Evolutionary conservation across 495 filamentous ascomycete genomes (phyloP).

Genomic region (Filosporella fistucella): DNA sequence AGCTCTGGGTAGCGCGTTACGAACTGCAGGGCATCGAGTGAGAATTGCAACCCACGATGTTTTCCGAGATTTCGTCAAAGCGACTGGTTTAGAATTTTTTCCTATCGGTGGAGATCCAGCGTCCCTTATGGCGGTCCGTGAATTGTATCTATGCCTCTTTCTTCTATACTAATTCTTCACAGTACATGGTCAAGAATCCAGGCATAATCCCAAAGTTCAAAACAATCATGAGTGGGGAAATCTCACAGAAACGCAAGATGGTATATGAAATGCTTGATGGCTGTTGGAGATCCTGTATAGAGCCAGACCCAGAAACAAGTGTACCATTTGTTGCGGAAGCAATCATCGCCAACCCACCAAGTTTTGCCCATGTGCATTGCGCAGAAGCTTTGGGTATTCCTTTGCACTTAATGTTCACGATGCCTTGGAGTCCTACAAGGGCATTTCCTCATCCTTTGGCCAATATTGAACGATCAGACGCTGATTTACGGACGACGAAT

Average conservation of each 20-base stretch:
- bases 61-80: slow-evolving; percentile 54
- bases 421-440: slow-evolving; percentile 58
- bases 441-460: slow-evolving; percentile 55
- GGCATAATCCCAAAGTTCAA: slow-evolving; percentile 44
- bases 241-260: slow-evolving; percentile 38
- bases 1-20: slow-evolving; percentile 45
- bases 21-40: slow-evolving; percentile 51
- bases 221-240: slow-evolving; percentile 40
- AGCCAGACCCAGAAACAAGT: slow-evolving; percentile 38
- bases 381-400: slow-evolving; percentile 58
- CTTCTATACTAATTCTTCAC: slow-evolving; percentile 28
- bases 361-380: slow-evolving; percentile 62
- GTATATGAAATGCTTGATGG: slow-evolving; percentile 59
- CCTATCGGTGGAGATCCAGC: slow-evolving; percentile 58
- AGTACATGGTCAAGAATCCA: slow-evolving; percentile 50
- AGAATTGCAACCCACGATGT: slow-evolving; percentile 58
- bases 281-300: slow-evolving; percentile 61
- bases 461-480: slow-evolving; percentile 25
- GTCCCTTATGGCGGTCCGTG: slow-evolving; percentile 29
- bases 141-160: slow-evolving; percentile 41
- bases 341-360: slow-evolving; percentile 65
- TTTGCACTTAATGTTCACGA: slow-evolving; percentile 59
- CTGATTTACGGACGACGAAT: slow-evolving; percentile 48
- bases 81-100: slow-evolving; percentile 54
- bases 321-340: slow-evolving; percentile 61